Evolutionary conservation across 2,329 filamentous ascomycete species (phyloP), one percentile per base, ranked within the genome.

Genomic region (Rutstroemia sp.): DNA sequence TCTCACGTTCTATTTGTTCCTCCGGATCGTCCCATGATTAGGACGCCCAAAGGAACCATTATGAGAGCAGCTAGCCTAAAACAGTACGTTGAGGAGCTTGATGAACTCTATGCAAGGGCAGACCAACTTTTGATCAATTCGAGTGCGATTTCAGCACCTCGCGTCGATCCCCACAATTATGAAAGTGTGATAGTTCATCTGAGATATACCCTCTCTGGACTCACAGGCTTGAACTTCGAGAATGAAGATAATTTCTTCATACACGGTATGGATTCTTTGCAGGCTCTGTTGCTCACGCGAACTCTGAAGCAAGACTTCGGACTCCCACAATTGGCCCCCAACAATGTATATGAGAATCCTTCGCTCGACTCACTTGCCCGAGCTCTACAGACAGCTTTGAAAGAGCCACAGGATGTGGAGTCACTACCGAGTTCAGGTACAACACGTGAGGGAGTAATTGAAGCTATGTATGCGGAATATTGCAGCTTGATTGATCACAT

Each of bases 41-140:
- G 68, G 30, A 64, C 71, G 6, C 61, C 61, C 0, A 73, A 74
- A 54, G 72, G 72, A 2, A 73, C 71, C 1, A 58, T 72, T 3
- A 70, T 70, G 56, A 61, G 70, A 21, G 54, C 51, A 14, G 48
- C 57, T 34, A 68, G 67, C 6, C 14, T 71, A 4, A 54, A 63
- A 2, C 39, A 67, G 12, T 72, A 72, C 50, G 52, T 16, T 19
- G 17, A 27, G n/a, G 37, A 49, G 30, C 27, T 38, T 38, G 75
- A 0, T 76, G 63, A 41, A 57, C 57, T 2, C 62, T 49, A 49
- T 38, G 19, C 27, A 19, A 49, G 12, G 19, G n/a, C 8, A 8
- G 48, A 49, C 21, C 37, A 39, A 25, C 8, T 10, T 37, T n/a
- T 25, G 19, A n/a, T 46, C 21, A 21, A 46, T 23, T 25, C 21